Conservation (phyloP, 805 yeast genomes). For the Dipodascus geniculatus region DNA sequence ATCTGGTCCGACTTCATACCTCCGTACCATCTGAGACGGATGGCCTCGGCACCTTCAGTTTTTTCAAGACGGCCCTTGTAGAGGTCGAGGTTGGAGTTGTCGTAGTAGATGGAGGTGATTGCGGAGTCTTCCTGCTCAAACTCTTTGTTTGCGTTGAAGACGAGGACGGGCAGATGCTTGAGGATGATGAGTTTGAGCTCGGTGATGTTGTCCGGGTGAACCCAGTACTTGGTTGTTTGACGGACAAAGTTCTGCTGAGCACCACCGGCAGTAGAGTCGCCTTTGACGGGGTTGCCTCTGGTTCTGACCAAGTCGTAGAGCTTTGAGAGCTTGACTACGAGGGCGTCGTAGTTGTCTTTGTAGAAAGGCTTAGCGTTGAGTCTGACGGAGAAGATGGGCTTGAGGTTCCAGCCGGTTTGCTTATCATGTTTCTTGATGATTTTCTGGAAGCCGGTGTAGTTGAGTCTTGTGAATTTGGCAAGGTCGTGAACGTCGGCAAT, state of each 20-base stretch:
- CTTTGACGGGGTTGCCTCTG: constrained; percentile 87
- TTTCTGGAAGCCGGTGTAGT: constrained; percentile 95
- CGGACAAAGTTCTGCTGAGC: constrained; percentile 95
- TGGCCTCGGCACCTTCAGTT: constrained; percentile 98
- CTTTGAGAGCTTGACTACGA: constrained; percentile 81
- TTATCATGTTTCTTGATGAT: constrained; percentile 96
- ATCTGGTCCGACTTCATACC: constrained; percentile 89
- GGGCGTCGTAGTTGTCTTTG: constrained; percentile 83
- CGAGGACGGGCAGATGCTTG: constrained; percentile 93
- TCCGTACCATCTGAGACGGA: constrained; percentile 97
- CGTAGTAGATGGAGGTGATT: constrained; percentile 92
- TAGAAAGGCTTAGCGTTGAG: constrained; percentile 90
- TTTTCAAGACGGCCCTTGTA: constrained; percentile 91
- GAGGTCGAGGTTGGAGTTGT: constrained; percentile 76
- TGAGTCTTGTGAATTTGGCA: constrained; percentile 84
- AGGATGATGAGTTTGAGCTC: constrained; percentile 85
- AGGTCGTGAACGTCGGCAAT: constrained; percentile 96
- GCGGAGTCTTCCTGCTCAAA: constrained; percentile 92
- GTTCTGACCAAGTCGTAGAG: constrained; percentile 90
- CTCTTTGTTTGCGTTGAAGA: constrained; percentile 92
- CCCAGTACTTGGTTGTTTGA: constrained; percentile 99
- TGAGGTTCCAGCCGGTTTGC: constrained; percentile 63
- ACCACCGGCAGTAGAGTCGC: constrained; percentile 98
- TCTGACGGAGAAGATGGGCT: constrained; percentile 88
- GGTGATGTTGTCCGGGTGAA: constrained; percentile 95